Conservation (phyloP, 768 basidiomycete species). For the Boletales sp. region DNA sequence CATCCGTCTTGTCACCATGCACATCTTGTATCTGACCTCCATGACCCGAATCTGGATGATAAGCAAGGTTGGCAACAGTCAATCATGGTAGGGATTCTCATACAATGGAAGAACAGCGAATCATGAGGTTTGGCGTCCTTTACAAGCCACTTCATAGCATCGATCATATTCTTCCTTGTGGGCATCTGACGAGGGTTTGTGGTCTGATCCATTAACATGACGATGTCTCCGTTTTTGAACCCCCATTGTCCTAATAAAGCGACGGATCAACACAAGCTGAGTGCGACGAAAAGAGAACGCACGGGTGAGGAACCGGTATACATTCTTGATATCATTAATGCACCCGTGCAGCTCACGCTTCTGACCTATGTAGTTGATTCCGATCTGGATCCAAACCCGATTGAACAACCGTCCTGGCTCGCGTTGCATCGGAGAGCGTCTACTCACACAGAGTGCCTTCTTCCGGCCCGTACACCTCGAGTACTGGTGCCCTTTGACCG, state of each 20-base stretch:
- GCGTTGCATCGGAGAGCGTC: background rate
- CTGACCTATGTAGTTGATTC: slow-evolving; percentile 74
- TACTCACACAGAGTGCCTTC: slow-evolving; percentile 46
- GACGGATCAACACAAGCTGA: background rate
- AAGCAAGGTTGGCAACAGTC: background rate
- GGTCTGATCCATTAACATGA: slow-evolving; percentile 51
- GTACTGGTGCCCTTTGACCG: slow-evolving; percentile 31
- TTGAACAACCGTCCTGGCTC: background rate
- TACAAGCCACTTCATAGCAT: slow-evolving; percentile 66
- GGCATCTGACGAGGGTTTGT: slow-evolving; percentile 42
- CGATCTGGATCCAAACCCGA: slow-evolving; percentile 47
- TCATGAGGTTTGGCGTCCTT: slow-evolving; percentile 64
- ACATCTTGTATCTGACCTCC: slow-evolving; percentile 86
- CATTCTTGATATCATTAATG: slow-evolving; percentile 74
- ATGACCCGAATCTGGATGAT: slow-evolving; percentile 78
- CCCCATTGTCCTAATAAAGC: slow-evolving; percentile 37
- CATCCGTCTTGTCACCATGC: slow-evolving; percentile 77
- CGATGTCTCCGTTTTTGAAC: slow-evolving; percentile 53
- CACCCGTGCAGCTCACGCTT: slow-evolving; percentile 66
- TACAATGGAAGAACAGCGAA: slow-evolving; percentile 75
- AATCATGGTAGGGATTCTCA: background rate
- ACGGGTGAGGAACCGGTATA: slow-evolving; percentile 67
- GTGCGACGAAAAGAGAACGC: slow-evolving; percentile 12
- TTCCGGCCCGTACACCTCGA: slow-evolving; percentile 49
- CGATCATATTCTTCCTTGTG: slow-evolving; percentile 52